phyloP scores from a whole-genome alignment of 2,329 filamentous ascomycete genomes.

The Monosporascus sp. region DNA sequence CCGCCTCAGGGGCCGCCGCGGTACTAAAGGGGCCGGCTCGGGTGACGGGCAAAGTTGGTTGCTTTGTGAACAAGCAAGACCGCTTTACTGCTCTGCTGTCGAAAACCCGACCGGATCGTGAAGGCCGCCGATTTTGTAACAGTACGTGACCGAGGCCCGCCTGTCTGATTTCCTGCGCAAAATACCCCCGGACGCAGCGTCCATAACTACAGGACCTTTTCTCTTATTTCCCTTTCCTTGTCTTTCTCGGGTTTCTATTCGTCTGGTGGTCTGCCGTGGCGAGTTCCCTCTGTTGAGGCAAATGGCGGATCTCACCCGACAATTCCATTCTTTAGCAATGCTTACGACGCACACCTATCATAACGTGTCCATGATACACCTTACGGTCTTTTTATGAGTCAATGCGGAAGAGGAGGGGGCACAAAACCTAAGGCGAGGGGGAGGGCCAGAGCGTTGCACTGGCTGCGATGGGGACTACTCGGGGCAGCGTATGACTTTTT shows the following conservation, averaged over 20 bases:
- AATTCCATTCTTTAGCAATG: neutral
- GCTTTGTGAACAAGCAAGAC: neutral
- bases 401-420: neutral
- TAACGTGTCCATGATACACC: neutral
- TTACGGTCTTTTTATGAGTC: neutral
- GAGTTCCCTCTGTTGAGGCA: neutral
- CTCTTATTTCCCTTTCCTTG: neutral
- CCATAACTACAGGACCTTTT: neutral
- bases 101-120: neutral
- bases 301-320: neutral
- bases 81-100: neutral
- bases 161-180: neutral
- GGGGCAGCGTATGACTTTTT: too few species aligned
- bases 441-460: too few species aligned
- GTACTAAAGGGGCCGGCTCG: conserved; percentile 29
- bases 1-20: conserved; percentile 35
- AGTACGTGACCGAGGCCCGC: neutral
- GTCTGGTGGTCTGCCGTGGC: too few species aligned
- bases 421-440: neutral
- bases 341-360: neutral
- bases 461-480: neutral
- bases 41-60: neutral
- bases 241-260: neutral
- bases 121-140: neutral
- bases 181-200: neutral